phyloP scores from a whole-genome alignment of 495 filamentous ascomycete species.

The Penicillium bialowiezense region DNA sequence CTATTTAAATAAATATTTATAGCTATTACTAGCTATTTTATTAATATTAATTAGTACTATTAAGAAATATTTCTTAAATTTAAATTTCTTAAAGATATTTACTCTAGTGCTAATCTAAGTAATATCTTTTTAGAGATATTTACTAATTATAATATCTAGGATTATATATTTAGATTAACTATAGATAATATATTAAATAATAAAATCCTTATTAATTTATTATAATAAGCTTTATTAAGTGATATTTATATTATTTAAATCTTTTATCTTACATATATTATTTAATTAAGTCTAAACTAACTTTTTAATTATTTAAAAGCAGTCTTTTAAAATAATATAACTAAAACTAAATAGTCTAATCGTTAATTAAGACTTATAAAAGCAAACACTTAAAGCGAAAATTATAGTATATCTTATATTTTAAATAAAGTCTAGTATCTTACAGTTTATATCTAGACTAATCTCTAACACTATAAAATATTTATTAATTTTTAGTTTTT shows the following conservation, averaged over 20 bases:
- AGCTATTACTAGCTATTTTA: neutral
- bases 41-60: neutral
- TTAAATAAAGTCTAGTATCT: constrained; percentile 5
- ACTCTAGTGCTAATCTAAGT: neutral
- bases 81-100: neutral
- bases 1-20: neutral
- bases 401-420: neutral
- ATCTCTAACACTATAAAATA: neutral
- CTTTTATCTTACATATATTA: neutral
- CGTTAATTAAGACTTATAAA: neutral
- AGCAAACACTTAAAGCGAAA: neutral
- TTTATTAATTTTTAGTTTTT: neutral
- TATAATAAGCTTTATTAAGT: neutral
- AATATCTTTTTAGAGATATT: neutral
- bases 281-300: neutral
- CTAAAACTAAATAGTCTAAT: neutral
- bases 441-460: constrained; percentile 1
- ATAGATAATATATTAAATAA: neutral
- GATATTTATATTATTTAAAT: neutral
- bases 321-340: neutral
- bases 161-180: neutral
- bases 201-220: neutral
- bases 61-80: neutral
- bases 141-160: neutral
- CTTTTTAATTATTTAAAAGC: neutral